Conservation (phyloP, 1,284 basidiomycete genomes). For the Ceratobasidium papillatum region DNA sequence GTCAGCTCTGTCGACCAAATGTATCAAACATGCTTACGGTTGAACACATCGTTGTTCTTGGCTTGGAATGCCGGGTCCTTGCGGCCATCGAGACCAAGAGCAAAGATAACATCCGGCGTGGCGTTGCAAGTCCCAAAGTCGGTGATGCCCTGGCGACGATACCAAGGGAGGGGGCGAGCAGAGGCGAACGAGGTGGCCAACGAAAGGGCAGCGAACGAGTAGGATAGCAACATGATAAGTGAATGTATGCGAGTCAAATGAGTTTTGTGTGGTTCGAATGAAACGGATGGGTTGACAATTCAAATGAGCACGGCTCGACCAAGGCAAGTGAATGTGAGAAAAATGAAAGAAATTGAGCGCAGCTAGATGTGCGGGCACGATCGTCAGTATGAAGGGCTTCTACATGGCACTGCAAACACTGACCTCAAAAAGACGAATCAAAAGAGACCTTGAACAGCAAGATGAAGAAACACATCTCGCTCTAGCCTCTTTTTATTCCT, state of each 20-base stretch:
- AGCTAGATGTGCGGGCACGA: background rate
- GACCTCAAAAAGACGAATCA: slow-evolving; percentile 10
- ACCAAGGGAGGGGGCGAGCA: slow-evolving; percentile 20
- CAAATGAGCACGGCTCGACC: slow-evolving; percentile 31
- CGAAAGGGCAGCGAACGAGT: slow-evolving; percentile 14
- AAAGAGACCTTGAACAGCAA: slow-evolving; percentile 29
- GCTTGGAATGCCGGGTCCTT: slow-evolving; percentile 45
- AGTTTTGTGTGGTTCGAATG: background rate
- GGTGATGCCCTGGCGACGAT: slow-evolving; percentile 23
- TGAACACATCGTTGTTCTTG: slow-evolving; percentile 44
- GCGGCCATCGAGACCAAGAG: slow-evolving; percentile 46
- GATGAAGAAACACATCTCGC: background rate
- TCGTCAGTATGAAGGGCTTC: background rate
- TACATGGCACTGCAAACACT: background rate
- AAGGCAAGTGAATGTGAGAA: slow-evolving; percentile 17
- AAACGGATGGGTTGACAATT: background rate
- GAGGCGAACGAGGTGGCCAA: slow-evolving; percentile 11
- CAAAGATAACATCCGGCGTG: slow-evolving; percentile 45
- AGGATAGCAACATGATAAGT: slow-evolving; percentile 14
- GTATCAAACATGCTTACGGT: slow-evolving; percentile 27
- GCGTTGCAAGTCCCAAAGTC: slow-evolving; percentile 44
- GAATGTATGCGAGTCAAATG: background rate
- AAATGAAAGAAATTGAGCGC: slow-evolving; percentile 35
- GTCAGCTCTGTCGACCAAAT: background rate
- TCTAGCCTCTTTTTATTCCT: background rate